phyloP scores from a whole-genome alignment of 805 yeast species.

The Tetrapisispora pingtungensis region DNA sequence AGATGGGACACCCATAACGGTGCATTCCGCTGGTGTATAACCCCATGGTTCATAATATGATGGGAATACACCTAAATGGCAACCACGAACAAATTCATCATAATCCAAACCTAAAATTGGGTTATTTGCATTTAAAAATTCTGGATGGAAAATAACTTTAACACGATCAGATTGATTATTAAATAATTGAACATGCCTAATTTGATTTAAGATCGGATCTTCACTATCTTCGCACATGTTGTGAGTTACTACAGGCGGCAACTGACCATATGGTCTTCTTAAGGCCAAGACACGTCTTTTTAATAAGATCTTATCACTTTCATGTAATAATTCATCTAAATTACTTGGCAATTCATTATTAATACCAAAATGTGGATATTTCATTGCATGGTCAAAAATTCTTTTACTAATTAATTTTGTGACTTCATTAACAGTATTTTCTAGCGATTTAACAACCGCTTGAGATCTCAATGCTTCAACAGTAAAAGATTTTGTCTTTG shows the following conservation, averaged over 20 bases:
- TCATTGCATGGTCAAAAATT: slow-evolving; percentile 81
- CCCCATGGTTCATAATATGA: slow-evolving; percentile 99
- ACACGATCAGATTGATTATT: slow-evolving; percentile 86
- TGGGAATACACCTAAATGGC: slow-evolving; percentile 97
- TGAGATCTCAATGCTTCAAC: slow-evolving; percentile 94
- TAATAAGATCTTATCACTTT: slow-evolving; percentile 78
- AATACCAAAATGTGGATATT: slow-evolving; percentile 39
- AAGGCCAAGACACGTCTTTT: slow-evolving; percentile 90
- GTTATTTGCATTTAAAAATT: slow-evolving; percentile 86
- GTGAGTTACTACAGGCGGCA: slow-evolving; percentile 95
- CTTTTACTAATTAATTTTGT: slow-evolving; percentile 79
- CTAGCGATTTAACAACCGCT: slow-evolving; percentile 88
- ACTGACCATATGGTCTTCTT: slow-evolving; percentile 56
- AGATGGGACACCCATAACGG: slow-evolving; percentile 98
- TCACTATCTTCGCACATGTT: slow-evolving; percentile 87
- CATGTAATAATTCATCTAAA: slow-evolving; percentile 74
- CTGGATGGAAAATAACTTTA: slow-evolving; percentile 95
- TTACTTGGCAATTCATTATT: slow-evolving; percentile 61
- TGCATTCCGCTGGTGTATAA: slow-evolving; percentile 97
- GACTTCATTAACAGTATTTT: slow-evolving; percentile 78
- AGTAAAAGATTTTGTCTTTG: slow-evolving; percentile 85
- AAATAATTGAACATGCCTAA: slow-evolving; percentile 84
- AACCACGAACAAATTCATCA: slow-evolving; percentile 96
- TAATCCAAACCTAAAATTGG: slow-evolving; percentile 89
- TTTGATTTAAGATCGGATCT: slow-evolving; percentile 87